Evolutionary conservation across 2,329 filamentous ascomycete species (phyloP).

Genomic region (Leptographium procerum): DNA sequence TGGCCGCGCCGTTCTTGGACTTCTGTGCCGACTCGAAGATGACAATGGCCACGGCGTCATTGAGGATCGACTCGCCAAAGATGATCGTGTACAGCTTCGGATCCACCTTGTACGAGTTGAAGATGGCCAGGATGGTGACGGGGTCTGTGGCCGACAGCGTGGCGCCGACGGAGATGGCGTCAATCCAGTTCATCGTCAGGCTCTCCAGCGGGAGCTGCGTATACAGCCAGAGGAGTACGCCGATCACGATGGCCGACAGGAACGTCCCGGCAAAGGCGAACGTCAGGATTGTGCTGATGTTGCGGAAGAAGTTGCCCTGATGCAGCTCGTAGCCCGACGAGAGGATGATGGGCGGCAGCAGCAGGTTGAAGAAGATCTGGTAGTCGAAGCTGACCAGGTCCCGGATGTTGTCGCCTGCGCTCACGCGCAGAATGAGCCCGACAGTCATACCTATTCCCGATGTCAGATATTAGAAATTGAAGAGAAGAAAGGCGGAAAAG

Average conservation of each 20-base stretch:
- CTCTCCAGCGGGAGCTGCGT: constrained; percentile 77
- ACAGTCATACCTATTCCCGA: constrained; percentile 81
- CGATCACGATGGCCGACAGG: constrained; percentile 90
- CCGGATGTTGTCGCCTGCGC: constrained; percentile 71
- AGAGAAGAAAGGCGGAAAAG: background rate
- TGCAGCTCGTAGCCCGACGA: constrained; percentile 95
- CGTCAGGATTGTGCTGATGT: constrained; percentile 92
- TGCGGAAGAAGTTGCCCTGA: constrained; percentile 97
- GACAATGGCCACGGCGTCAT: constrained; percentile 97
- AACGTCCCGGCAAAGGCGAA: constrained; percentile 97
- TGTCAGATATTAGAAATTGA: background rate
- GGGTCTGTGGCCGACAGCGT: constrained; percentile 95
- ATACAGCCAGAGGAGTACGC: constrained; percentile 79
- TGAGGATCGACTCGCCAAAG: constrained; percentile 95
- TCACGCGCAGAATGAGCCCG: constrained; percentile 75
- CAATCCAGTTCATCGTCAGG: constrained; percentile 78
- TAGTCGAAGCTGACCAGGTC: constrained; percentile 94
- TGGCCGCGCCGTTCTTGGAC: constrained; percentile 67
- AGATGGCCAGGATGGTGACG: constrained; percentile 95
- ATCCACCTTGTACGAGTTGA: constrained; percentile 98
- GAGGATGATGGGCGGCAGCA: constrained; percentile 96
- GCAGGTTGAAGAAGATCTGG: constrained; percentile 98
- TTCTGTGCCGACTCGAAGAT: constrained; percentile 95
- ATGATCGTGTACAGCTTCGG: constrained; percentile 98
- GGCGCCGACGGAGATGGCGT: constrained; percentile 91